Conservation (phyloP, 108 stramenopile genomes). For the Skeletonema grethae region DNA sequence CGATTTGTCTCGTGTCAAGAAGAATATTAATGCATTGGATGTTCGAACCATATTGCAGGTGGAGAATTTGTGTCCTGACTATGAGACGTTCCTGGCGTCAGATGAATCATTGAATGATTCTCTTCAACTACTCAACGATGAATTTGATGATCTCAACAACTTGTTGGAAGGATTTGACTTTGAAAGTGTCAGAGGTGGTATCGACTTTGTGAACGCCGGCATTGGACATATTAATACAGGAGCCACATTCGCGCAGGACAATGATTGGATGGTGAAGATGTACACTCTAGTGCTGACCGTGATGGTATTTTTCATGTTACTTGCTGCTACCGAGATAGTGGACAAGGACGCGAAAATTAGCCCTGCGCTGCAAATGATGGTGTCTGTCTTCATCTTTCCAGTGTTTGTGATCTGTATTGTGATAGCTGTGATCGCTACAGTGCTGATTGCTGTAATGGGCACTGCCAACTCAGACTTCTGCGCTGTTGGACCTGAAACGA, state of each 20-base stretch:
- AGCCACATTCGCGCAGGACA: conserved; percentile 22
- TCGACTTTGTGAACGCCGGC: conserved; percentile 24
- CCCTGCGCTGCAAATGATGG: conserved; percentile 31
- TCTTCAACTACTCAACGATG: conserved; percentile 4
- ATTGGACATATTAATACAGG: conserved; percentile 13
- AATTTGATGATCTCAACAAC: conserved; percentile 15
- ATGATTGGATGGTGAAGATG: conserved; percentile 47
- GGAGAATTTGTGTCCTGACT: conserved; percentile 32
- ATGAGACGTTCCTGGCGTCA: conserved; percentile 14
- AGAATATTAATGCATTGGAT: conserved; percentile 26
- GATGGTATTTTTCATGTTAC: conserved; percentile 35
- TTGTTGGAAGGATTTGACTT: conserved; percentile 28
- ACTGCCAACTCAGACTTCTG: conserved; percentile 49
- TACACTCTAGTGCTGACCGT: conserved; percentile 20
- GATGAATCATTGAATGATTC: conserved; percentile 11
- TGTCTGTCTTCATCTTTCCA: conserved; percentile 31
- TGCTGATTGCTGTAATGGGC: conserved; percentile 19
- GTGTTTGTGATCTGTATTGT: conserved; percentile 28
- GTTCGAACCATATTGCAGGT: conserved; percentile 15
- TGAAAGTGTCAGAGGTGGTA: conserved; percentile 20
- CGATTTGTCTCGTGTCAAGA: conserved; percentile 23
- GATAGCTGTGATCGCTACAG: conserved; percentile 24
- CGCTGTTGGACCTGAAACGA: conserved; percentile 34
- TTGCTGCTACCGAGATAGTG: conserved; percentile 19
- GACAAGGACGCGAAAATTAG: neutral